phyloP scores from a whole-genome alignment of 768 basidiomycete genomes.

The Pisolithus marmoratus region DNA sequence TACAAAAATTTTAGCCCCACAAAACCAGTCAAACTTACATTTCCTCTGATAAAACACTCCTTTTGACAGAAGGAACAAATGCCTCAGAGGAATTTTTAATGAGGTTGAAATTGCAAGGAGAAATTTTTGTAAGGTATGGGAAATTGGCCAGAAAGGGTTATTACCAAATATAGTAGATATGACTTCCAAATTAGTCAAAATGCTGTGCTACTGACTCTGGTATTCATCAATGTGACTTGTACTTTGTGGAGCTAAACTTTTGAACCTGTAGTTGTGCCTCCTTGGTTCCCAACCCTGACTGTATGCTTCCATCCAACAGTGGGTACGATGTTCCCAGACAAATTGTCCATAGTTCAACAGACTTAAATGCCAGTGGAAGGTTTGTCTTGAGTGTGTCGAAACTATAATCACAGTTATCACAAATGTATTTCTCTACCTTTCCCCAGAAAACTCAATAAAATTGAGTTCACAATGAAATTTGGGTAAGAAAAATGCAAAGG shows the following conservation, averaged over 20 bases:
- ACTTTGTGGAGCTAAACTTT: slow-evolving; percentile 10
- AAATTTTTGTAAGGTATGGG: too few relatives aligned
- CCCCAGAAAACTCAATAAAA: slow-evolving; percentile 26
- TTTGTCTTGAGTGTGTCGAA: slow-evolving; percentile 21
- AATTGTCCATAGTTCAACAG: neutral
- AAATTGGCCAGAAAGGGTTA: too few relatives aligned
- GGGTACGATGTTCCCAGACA: slow-evolving; percentile 9
- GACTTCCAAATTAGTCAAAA: slow-evolving; percentile 1
- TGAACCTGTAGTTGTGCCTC: slow-evolving; percentile 11
- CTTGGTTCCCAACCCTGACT: slow-evolving; percentile 7
- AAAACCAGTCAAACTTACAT: too few relatives aligned
- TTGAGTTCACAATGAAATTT: slow-evolving; percentile 18
- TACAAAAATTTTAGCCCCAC: too few relatives aligned
- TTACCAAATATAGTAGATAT: too few relatives aligned
- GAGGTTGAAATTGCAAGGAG: too few relatives aligned
- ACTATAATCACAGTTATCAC: slow-evolving; percentile 21
- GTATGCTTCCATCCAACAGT: slow-evolving; percentile 14
- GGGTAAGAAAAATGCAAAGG: slow-evolving; percentile 16
- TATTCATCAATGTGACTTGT: slow-evolving; percentile 8
- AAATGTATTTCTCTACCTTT: slow-evolving; percentile 18
- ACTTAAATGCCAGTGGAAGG: slow-evolving; percentile 17
- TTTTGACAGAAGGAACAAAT: too few relatives aligned
- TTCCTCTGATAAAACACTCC: too few relatives aligned
- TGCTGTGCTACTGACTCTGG: neutral
- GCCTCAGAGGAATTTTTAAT: too few relatives aligned